These are phyloP conservation scores for Sporisorium iseilematis-ciliati DNA, from an alignment of 1,284 basidiomycete species.

Conservation along the genomic window DNA sequence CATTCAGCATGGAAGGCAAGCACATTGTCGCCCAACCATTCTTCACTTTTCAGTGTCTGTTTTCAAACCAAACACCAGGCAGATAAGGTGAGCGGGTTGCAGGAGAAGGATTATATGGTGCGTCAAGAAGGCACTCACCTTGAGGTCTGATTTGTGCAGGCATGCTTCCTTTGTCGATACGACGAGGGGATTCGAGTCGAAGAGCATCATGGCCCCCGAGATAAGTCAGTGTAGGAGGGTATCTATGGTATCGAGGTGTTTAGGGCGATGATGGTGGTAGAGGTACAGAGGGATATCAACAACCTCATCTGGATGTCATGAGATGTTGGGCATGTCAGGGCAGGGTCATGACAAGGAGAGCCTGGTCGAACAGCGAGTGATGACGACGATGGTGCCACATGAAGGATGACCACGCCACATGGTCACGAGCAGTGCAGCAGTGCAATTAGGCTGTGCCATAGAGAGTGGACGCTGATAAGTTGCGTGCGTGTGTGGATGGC, in stretches of 20 bases:
- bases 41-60: constrained; percentile 37
- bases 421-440: no score
- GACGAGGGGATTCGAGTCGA: constrained; percentile 30
- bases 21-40: constrained; percentile 51
- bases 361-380: no score
- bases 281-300: no score
- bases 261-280: constrained; percentile 2
- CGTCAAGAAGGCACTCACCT: constrained; percentile 15
- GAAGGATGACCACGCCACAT: no score
- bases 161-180: constrained; percentile 39
- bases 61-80: not conserved
- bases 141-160: constrained; percentile 38
- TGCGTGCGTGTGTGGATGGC: no score
- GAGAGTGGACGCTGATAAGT: no score
- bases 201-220: not conserved
- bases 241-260: not conserved
- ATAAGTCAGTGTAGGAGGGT: not conserved
- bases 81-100: not conserved
- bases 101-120: not conserved
- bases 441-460: no score
- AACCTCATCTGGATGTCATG: no score
- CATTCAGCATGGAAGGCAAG: constrained; percentile 50
- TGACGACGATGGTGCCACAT: no score
- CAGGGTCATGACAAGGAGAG: no score
- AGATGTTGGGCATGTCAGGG: no score